Percentiles rank a stretch among this genome's conserved stretches.
Conservation (phyloP, 495 filamentous ascomycete species). For the Xylaria grammica region DNA sequence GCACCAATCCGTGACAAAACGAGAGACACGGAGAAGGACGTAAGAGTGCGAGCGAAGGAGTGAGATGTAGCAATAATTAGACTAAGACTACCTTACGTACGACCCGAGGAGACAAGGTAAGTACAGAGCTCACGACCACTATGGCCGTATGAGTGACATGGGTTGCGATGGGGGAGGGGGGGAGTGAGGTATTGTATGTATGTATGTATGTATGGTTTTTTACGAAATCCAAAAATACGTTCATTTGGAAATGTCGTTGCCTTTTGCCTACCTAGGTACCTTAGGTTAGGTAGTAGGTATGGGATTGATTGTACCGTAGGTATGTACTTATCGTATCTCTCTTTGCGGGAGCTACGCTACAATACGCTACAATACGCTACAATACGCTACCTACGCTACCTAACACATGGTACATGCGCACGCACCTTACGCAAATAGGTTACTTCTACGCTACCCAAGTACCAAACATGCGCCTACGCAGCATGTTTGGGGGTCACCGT, state of each 20-base stretch:
- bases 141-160: slow-evolving; percentile 5
- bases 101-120: background rate
- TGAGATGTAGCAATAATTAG: background rate
- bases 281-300: no score
- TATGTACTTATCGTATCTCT: background rate
- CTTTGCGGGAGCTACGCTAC: no score
- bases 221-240: background rate
- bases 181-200: no score
- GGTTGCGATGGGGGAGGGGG: background rate
- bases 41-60: background rate
- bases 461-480: no score
- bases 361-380: no score
- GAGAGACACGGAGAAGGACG: background rate
- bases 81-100: background rate
- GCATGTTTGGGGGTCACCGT: no score
- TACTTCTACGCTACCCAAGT: background rate
- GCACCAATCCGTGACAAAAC: background rate
- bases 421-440: background rate
- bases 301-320: background rate
- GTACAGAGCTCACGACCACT: background rate
- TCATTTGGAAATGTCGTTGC: background rate
- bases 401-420: background rate
- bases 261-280: background rate
- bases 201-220: background rate
- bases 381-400: no score